phyloP scores from a whole-genome alignment of 768 basidiomycete genomes.

The Psilocybe azurescens region DNA sequence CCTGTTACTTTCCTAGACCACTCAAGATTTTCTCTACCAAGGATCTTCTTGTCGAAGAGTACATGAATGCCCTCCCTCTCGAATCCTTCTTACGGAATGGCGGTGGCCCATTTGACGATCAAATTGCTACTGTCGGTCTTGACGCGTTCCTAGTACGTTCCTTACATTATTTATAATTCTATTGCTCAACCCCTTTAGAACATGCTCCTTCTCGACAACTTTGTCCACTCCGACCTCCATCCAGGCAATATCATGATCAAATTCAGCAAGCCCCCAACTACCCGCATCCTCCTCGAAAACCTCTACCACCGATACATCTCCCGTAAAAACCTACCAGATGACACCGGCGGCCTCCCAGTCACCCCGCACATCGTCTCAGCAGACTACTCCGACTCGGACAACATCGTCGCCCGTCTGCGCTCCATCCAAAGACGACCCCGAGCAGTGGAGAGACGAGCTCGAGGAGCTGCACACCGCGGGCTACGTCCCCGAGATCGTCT shows the following conservation, averaged over 20 bases:
- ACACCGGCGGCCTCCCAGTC: conserved; percentile 23
- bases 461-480: conserved; percentile 64
- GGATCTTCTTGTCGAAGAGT: conserved; percentile 91
- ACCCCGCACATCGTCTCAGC: conserved; percentile 34
- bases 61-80: conserved; percentile 88
- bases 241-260: conserved; percentile 98
- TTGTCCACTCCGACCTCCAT: conserved; percentile 91
- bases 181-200: conserved; percentile 55
- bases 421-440: conserved; percentile 58
- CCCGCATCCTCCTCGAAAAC: conserved; percentile 64
- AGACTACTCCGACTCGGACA: conserved; percentile 57
- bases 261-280: conserved; percentile 86
- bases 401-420: conserved; percentile 74
- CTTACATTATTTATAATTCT: not conserved
- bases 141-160: conserved; percentile 91
- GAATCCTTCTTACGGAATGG: conserved; percentile 89
- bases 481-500: conserved; percentile 92
- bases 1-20: conserved; percentile 89
- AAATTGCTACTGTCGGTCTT: conserved; percentile 89
- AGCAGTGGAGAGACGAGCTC: conserved; percentile 76
- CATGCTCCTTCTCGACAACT: conserved; percentile 98
- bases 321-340: conserved; percentile 30
- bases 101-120: conserved; percentile 89
- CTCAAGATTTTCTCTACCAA: conserved; percentile 80
- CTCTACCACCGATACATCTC: conserved; percentile 52